Base-by-base conservation (phyloP, 2,329 filamentous ascomycete species). In the Plectosphaerella plurivora region DNA sequence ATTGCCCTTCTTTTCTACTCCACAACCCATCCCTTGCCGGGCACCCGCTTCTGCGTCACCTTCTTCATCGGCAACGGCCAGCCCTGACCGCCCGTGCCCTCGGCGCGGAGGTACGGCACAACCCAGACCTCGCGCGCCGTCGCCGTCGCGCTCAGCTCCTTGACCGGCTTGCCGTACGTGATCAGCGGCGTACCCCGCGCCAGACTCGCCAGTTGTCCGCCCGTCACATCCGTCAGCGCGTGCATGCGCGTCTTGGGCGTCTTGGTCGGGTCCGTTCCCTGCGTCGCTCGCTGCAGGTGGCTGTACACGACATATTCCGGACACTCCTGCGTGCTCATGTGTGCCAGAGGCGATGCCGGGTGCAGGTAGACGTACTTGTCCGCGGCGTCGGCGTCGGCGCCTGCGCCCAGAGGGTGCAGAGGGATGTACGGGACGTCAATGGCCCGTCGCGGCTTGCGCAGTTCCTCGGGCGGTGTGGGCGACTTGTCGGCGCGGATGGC, bases 361-460 rank as follows among this genome's bases (percentile, higher is more conserved):
- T 97, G 94, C 45, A 97, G 82, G 65, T 89, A 97, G 2, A 97
- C 91, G 33, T 86, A 84, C 51, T 80, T 79, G 50, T 89, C 84
- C 28, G 78, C 63, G 53, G 65, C 64, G 28, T 33, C 28, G 48
- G 77, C 69, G 53, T 65, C 63, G n/a, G 63, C 61, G 18, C 65
- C 62, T 12, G 65, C 63, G 18, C 82, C 66, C 55, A 90, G 75
- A 0, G 91, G 86, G 59, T 92, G 83, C 5, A 99, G 83, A 0
- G 94, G 91, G 7, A 96, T 69, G 65, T 97, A 99, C 0, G 93
- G 89, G 3, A 97, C 89, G 60, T 97, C 91, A 58, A 94, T 95
- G 2, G 92, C 89, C n/a, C 91, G 83, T 49, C 83, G 84, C 0
- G 92, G 89, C 56, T 88, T 90, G 16, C 87, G 78, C 45, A 76